These are phyloP conservation scores for Debaryomyces castellii DNA, from an alignment of 805 yeast species.

Conservation along the genomic window DNA sequence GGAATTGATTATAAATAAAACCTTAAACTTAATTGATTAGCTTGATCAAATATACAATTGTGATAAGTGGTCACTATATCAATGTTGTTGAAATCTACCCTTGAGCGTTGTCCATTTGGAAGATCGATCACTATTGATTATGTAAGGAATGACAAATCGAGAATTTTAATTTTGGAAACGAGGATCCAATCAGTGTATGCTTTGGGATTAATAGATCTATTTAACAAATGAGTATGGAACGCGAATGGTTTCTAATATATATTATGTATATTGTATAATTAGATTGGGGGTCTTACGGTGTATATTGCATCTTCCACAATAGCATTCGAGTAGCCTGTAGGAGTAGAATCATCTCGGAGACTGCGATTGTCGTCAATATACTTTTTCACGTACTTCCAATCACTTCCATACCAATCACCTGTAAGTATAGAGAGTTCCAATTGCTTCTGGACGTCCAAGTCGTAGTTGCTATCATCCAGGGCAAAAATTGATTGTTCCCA, in stretches of 20 bases:
- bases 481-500: slow-evolving; percentile 31
- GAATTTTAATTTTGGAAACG: no score
- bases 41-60: background rate
- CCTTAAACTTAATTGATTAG: slow-evolving; percentile 2
- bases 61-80: background rate
- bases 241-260: no score
- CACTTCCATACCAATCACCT: slow-evolving; percentile 47
- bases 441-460: slow-evolving; percentile 14
- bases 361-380: slow-evolving; percentile 23
- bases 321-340: slow-evolving; percentile 33
- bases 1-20: slow-evolving; percentile 2
- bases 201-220: no score
- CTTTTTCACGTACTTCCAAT: slow-evolving; percentile 30
- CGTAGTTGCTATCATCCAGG: slow-evolving; percentile 3
- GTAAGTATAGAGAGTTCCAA: slow-evolving; percentile 32
- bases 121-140: background rate
- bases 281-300: slow-evolving; percentile 40
- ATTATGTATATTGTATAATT: background rate
- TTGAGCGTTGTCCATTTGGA: slow-evolving; percentile 1
- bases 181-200: no score
- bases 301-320: slow-evolving; percentile 37
- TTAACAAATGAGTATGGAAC: no score
- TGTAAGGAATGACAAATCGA: background rate
- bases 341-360: slow-evolving; percentile 18
- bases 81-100: background rate